Conservation (phyloP, 306 rosid genomes). For the Cicer judaicum region DNA sequence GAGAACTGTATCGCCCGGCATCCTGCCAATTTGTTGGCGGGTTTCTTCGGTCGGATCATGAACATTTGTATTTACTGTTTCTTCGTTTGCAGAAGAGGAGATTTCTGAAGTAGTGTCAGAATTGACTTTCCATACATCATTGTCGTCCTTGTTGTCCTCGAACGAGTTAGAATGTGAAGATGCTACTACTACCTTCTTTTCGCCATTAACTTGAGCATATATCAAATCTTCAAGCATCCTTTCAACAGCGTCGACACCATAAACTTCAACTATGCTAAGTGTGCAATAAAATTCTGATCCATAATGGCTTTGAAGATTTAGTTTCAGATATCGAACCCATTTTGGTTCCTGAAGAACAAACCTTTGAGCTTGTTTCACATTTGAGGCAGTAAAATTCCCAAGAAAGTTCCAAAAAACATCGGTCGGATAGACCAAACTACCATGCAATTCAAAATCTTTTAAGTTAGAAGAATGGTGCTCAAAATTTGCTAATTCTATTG, state of each 20-base stretch:
- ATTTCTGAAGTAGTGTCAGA: conserved; percentile 48
- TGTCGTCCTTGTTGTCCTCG: conserved; percentile 40
- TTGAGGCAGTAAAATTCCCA: conserved; percentile 82
- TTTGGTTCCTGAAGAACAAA: conserved; percentile 82
- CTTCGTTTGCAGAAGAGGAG: conserved; percentile 44
- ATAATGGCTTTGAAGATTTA: conserved; percentile 76
- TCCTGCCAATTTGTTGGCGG: conserved; percentile 76
- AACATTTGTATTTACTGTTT: conserved; percentile 50
- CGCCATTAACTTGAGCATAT: conserved; percentile 58
- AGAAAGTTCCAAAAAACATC: conserved; percentile 73
- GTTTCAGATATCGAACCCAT: conserved; percentile 89
- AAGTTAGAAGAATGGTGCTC: conserved; percentile 93
- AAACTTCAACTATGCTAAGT: conserved; percentile 72
- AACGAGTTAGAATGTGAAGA: conserved; percentile 46
- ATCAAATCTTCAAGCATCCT: conserved; percentile 91
- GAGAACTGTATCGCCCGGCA: conserved; percentile 96
- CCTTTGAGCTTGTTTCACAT: conserved; percentile 75
- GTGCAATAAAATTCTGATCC: conserved; percentile 97
- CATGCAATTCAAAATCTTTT: conserved; percentile 75
- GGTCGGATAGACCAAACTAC: conserved; percentile 89
- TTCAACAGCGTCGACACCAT: conserved; percentile 94
- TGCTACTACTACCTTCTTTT: conserved; percentile 44
- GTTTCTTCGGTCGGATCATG: conserved; percentile 71
- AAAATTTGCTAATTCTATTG: conserved; percentile 85
- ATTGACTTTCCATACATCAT: conserved; percentile 43